Evolutionary conservation across 73 alveolate species (phyloP), one percentile per base, ranked within the genome.

Genomic region (Paramecium octaurelia): DNA sequence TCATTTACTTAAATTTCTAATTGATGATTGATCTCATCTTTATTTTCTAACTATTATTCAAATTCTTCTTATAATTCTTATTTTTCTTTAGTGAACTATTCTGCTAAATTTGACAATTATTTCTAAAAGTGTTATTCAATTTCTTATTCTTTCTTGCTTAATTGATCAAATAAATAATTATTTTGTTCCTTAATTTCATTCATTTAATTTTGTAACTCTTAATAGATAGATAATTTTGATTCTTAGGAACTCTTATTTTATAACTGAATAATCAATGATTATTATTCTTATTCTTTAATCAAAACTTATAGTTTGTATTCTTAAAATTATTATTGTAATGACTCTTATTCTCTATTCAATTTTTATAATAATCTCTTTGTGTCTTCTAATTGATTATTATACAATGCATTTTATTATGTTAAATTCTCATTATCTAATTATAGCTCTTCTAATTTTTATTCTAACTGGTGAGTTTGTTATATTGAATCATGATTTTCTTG

Each of bases 121-220:
- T 20, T 42, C 57, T 44, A 75, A 75, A 75, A 75, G 21, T 75
- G 0, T 12, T 35, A 44, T 20, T 80, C 91, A 14, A 80, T 42
- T 44, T 44, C 46, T 80, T 80, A 44, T 80, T 80, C 91, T 35
- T 80, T 80, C 8, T 31, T 44, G 6, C 34, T 48, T 35, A 80
- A 80, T 48, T 80, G 46, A 10, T 80, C 91, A 48, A 80, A 80
- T 80, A 80, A 48, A 80, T 80, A 80, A 46, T 80, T 80, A 80
- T 80, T 80, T 24, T 80, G 46, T 0, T 80, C 29, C 20, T 80
- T 80, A 12, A 80, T 80, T 48, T 80, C 91, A 44, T 80, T 42
- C 91, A 80, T 80, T 44, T 80, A 80, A 21, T 21, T 23, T 23
- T 23, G 6, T 24, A 80, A 40, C 44, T 80, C 91, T 80, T 21